Evolutionary conservation across 768 basidiomycete species (phyloP), one percentile per base, ranked within the genome.

Genomic region (Psilocybe sp.): DNA sequence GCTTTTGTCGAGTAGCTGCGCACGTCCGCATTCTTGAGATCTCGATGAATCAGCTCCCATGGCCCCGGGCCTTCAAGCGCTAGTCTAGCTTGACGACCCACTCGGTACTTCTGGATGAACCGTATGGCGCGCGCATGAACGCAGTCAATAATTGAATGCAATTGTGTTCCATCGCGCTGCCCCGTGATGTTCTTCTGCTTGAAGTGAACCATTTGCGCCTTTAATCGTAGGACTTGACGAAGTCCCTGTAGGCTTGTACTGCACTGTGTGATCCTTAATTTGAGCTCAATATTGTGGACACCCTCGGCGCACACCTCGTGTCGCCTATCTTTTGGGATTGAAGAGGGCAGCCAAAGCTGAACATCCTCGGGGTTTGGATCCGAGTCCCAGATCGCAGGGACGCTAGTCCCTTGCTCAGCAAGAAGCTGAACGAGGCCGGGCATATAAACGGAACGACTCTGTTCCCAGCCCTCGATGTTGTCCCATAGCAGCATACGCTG

Each of bases 151-250:
- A 61, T 40, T 7, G 53, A 45, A 11, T 50, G 36, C 2, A 60
- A 61, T 3, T 59, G 51, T 1, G 63, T 65, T 14, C 57, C 55
- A 3, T 57, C 44, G 5, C 55, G 23, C 38, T 66, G 66, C 4
- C 61, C 52, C 0, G 56, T 54, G 4, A 63, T 40, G 34, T 67
- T 61, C 13, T 47, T 51, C 50, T 56, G 51, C 32, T 60, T 60
- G 53, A 59, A 62, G 3, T 42, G 42, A 2, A 67, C 44, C 20
- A 63, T 46, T 4, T 56, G 50, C 4, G 46, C 49, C 44, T 64
- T 64, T 7, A 60, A 31, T 19, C 55, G 44, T 0, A 65, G 52
- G 7, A 57, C 50, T 10, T 50, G 46, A 2, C 57, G 58, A 31
- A 68, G 37, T 4, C 41, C 34, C 4, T 43, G 45, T 0, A 68